Evolutionary conservation across 2,329 filamentous ascomycete genomes (phyloP).

Genomic region (Aureobasidium vineae): DNA sequence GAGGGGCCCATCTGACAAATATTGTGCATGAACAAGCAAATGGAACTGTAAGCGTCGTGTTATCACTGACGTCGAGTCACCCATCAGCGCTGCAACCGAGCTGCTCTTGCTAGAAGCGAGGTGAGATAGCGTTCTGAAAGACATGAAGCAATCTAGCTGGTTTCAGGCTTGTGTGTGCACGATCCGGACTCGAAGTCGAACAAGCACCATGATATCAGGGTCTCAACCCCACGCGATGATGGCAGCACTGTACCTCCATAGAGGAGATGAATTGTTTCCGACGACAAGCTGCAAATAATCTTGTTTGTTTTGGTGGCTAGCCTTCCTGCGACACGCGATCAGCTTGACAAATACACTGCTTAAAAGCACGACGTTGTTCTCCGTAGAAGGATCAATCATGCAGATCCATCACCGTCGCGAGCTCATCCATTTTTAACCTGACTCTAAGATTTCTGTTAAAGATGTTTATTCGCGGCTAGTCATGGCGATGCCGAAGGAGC

Average conservation of each 20-base stretch:
- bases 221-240: slow-evolving; percentile 14
- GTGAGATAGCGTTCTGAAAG: slow-evolving; percentile 2
- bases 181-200: slow-evolving; percentile 20
- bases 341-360: slow-evolving; percentile 13
- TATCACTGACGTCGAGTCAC: background rate
- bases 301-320: background rate
- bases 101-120: slow-evolving; percentile 12
- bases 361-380: background rate
- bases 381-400: background rate
- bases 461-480: background rate
- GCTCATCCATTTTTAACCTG: background rate
- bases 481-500: background rate
- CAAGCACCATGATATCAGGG: slow-evolving; percentile 5
- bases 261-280: background rate
- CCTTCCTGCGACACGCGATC: background rate
- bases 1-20: slow-evolving; percentile 20
- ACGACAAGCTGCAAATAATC: background rate
- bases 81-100: background rate
- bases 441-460: background rate
- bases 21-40: slow-evolving; percentile 18
- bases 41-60: background rate
- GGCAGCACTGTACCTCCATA: background rate
- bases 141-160: slow-evolving; percentile 5
- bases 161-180: slow-evolving; percentile 14
- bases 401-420: slow-evolving; percentile 9